Evolutionary conservation across 1,284 basidiomycete genomes (phyloP).

Genomic region (Rhodotorula sp.): DNA sequence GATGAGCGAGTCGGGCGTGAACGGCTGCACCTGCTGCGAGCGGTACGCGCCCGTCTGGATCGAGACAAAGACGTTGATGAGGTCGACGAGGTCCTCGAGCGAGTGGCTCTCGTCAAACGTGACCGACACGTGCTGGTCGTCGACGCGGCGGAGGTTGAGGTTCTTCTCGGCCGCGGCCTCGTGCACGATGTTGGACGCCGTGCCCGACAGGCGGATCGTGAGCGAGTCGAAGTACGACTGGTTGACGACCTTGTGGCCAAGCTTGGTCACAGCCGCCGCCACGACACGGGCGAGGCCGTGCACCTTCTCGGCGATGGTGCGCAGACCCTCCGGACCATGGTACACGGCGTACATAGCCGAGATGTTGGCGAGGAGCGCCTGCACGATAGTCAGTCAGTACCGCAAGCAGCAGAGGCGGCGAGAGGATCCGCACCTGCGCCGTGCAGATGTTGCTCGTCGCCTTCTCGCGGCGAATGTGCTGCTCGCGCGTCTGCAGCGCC

Average conservation of each 20-base stretch:
- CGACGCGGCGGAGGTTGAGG: constrained; percentile 83
- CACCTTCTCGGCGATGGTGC: constrained; percentile 83
- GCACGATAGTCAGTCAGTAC: constrained; percentile 47
- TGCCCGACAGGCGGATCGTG: constrained; percentile 68
- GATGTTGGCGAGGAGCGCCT: constrained; percentile 94
- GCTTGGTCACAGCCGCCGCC: constrained; percentile 65
- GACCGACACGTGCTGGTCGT: constrained; percentile 76
- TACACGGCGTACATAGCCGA: constrained; percentile 90
- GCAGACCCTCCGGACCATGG: constrained; percentile 86
- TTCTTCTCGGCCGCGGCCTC: constrained; percentile 64
- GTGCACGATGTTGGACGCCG: constrained; percentile 69
- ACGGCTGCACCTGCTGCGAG: constrained; percentile 29
- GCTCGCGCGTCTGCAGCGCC: constrained; percentile 92
- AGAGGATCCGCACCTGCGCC: constrained; percentile 13
- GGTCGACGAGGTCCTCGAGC: constrained; percentile 58
- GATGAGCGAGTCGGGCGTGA: constrained; percentile 51
- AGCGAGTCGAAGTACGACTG: constrained; percentile 87
- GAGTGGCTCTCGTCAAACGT: constrained; percentile 91
- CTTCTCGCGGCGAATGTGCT: constrained; percentile 94
- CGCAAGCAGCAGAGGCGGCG: neutral
- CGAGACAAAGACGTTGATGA: constrained; percentile 63
- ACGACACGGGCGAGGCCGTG: constrained; percentile 85
- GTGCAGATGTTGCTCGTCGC: constrained; percentile 54
- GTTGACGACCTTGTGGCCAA: constrained; percentile 70
- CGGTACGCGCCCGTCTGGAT: constrained; percentile 45